Conservation (phyloP, 257 asterid species). For the Apocynum venetum region DNA sequence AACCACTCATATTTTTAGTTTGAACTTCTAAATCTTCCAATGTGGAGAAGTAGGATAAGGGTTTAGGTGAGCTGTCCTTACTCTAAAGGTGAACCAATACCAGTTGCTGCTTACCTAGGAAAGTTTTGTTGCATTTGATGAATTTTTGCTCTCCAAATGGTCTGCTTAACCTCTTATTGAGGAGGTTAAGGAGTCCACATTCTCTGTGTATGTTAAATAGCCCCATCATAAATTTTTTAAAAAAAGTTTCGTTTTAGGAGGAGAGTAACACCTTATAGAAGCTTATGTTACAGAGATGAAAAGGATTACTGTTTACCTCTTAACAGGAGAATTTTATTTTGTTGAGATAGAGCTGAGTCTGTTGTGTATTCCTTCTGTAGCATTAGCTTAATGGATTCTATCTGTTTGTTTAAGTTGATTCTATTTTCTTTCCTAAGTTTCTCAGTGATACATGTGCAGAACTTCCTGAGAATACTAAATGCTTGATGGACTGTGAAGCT, state of each 20-base stretch:
- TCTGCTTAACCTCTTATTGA: background rate
- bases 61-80: background rate
- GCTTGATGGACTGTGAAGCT: slow-evolving; percentile 92
- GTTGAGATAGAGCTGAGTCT: background rate
- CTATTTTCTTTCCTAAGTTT: slow-evolving; percentile 20
- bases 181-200: no score
- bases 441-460: slow-evolving; percentile 44
- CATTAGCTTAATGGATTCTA: background rate
- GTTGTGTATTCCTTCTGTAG: background rate
- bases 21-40: background rate
- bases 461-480: slow-evolving; percentile 48
- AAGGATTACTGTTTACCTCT: background rate
- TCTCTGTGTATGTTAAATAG: background rate
- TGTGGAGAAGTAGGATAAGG: background rate
- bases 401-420: background rate
- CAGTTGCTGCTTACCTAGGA: background rate
- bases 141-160: background rate
- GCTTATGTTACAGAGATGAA: background rate
- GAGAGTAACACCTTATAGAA: background rate
- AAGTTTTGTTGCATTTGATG: background rate
- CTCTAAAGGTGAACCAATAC: background rate
- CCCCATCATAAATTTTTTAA: background rate
- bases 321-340: background rate
- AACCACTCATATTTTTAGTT: background rate
- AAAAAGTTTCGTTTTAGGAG: background rate